These are phyloP conservation scores for Leishmania tropica DNA, from an alignment of 208 protist genomes.

Conservation along the genomic window DNA sequence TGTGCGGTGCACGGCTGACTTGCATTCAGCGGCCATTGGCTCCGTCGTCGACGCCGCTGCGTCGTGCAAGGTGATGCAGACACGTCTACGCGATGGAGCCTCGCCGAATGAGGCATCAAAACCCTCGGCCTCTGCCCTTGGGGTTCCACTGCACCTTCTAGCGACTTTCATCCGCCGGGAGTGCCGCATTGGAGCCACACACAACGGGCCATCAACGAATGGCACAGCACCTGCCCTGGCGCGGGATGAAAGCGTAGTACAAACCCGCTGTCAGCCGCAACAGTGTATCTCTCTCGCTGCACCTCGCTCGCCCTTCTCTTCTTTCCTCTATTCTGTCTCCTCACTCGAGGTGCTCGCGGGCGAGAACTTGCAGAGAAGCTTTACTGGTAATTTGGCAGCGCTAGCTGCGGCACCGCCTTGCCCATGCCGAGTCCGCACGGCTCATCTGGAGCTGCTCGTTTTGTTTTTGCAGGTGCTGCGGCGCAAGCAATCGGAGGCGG, in stretches of 20 bases:
- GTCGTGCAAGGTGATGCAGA: background rate
- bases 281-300: too few species aligned
- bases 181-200: slow-evolving; percentile 3
- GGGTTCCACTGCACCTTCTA: slow-evolving; percentile 27
- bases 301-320: background rate
- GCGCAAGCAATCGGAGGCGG: slow-evolving; percentile 2
- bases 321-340: background rate
- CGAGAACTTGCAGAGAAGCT: background rate
- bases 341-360: background rate
- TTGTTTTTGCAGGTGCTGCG: slow-evolving; percentile 1
- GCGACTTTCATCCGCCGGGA: slow-evolving; percentile 30
- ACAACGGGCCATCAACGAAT: background rate
- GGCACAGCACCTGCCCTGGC: background rate
- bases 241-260: background rate
- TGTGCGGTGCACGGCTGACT: background rate
- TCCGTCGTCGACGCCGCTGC: background rate
- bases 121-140: background rate
- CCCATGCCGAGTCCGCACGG: background rate
- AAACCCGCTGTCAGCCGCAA: background rate
- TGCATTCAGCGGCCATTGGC: background rate
- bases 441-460: slow-evolving; percentile 14
- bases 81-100: background rate
- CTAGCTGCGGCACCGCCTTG: background rate
- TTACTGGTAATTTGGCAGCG: background rate
- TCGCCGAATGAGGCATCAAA: background rate